phyloP scores from a whole-genome alignment of 1,284 basidiomycete species.

The Apiotrichum sp. region DNA sequence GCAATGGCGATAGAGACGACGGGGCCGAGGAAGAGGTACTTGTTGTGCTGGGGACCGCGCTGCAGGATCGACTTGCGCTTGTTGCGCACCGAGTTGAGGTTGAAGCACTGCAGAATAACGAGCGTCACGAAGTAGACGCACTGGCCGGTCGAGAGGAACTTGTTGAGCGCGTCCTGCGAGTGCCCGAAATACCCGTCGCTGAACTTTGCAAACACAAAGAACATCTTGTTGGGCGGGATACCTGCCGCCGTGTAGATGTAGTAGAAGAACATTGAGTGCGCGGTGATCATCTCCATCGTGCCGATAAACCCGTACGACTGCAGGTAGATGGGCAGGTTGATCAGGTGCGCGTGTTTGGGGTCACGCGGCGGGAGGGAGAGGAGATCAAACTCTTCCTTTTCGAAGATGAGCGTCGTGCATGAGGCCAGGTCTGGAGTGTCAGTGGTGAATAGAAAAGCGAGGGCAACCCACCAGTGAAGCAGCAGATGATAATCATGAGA shows the following conservation, averaged over 20 bases:
- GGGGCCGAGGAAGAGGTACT: conserved; percentile 52
- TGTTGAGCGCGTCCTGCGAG: conserved; percentile 38
- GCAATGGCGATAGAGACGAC: conserved; percentile 50
- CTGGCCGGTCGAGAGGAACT: conserved; percentile 50
- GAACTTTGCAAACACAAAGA: conserved; percentile 49
- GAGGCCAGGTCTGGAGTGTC: conserved; percentile 50
- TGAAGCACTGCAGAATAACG: conserved; percentile 63
- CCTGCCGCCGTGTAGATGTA: conserved; percentile 52
- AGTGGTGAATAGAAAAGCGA: conserved; percentile 7
- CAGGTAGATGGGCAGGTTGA: conserved; percentile 52
- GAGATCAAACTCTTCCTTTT: conserved; percentile 55
- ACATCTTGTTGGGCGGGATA: conserved; percentile 54
- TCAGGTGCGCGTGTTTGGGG: conserved; percentile 51
- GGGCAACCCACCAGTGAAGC: conserved; percentile 46
- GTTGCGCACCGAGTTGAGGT: conserved; percentile 52
- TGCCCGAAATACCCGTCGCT: conserved; percentile 48
- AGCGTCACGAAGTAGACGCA: conserved; percentile 57
- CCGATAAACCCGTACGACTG: conserved; percentile 64
- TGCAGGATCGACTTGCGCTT: conserved; percentile 53
- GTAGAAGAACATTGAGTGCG: conserved; percentile 51
- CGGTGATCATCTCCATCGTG: conserved; percentile 53
- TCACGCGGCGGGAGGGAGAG: conserved; percentile 61
- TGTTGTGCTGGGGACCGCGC: conserved; percentile 45
- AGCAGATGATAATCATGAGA: conserved; percentile 43
- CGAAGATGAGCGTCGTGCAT: conserved; percentile 56